Evolutionary conservation across 2,329 filamentous ascomycete species (phyloP).

Genomic region (Fusarium ramigenum): DNA sequence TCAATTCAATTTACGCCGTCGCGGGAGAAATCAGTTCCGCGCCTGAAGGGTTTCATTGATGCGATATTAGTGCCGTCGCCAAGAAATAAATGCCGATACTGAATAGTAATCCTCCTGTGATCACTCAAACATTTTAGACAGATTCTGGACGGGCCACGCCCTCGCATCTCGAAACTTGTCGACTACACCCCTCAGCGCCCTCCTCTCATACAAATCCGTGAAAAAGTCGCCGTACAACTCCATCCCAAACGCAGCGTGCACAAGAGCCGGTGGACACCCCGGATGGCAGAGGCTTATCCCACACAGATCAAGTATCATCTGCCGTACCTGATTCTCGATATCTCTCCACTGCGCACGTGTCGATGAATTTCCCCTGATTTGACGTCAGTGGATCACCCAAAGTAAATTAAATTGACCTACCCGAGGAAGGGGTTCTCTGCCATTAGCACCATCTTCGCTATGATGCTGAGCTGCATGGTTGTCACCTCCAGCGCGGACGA

Average conservation of each 20-base stretch:
- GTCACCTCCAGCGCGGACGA: constrained; percentile 52
- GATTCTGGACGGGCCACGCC: constrained; percentile 51
- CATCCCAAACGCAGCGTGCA: constrained; percentile 53
- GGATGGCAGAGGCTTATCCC: constrained; percentile 54
- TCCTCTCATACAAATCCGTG: constrained; percentile 51
- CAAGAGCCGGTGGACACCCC: constrained; percentile 49
- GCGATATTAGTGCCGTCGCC: not conserved
- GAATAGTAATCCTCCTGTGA: not conserved
- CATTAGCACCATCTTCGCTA: constrained; percentile 52
- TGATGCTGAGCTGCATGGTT: constrained; percentile 52
- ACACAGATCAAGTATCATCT: constrained; percentile 51
- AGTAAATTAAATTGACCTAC: constrained; percentile 34
- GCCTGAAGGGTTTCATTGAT: not conserved
- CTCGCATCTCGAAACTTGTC: constrained; percentile 56
- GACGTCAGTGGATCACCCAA: constrained; percentile 5
- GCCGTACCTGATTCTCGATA: constrained; percentile 51
- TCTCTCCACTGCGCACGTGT: constrained; percentile 47
- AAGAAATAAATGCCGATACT: not conserved
- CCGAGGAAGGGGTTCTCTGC: constrained; percentile 51
- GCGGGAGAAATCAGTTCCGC: not conserved
- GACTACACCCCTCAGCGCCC: constrained; percentile 50
- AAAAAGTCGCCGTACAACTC: constrained; percentile 55
- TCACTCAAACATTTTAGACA: constrained; percentile 50
- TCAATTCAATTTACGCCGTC: not conserved
- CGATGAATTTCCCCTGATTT: constrained; percentile 37